These are phyloP conservation scores for Malus hybrid DNA, from an alignment of 331 rosid species.

Conservation along the genomic window DNA sequence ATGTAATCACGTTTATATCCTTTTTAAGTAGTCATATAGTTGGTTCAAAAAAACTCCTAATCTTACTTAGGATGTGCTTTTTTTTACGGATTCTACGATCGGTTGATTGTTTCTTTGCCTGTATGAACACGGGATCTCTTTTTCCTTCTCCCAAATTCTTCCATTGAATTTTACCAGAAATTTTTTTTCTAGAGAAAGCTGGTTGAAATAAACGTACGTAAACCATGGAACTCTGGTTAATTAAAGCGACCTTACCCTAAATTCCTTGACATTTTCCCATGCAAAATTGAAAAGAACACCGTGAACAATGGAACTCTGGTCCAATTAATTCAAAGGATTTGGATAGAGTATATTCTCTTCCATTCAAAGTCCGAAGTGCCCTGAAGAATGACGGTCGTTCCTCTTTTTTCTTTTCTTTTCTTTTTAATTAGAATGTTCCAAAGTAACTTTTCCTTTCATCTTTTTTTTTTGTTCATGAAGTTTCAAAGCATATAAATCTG, in stretches of 20 bases:
- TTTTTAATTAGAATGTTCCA: background rate
- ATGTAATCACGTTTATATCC: background rate
- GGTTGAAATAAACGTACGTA: background rate
- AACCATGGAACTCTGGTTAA: no score
- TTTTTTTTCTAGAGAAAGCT: background rate
- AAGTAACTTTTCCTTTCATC: background rate
- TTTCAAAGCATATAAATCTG: background rate
- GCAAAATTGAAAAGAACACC: background rate
- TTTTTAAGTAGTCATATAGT: no score
- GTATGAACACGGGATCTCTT: background rate
- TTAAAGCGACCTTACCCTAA: background rate
- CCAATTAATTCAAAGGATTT: background rate
- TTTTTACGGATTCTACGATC: no score
- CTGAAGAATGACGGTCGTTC: background rate
- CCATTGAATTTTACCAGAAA: no score
- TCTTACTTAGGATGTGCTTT: no score
- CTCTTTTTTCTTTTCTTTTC: background rate
- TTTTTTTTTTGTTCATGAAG: background rate
- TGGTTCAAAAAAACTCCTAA: no score
- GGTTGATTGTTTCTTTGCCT: background rate
- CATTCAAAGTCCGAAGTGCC: background rate
- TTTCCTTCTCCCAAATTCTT: no score
- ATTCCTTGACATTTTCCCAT: background rate
- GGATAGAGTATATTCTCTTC: background rate
- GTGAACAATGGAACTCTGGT: background rate